These are phyloP conservation scores for Leccinum sublutescens DNA, from an alignment of 768 basidiomycete genomes.

Conservation along the genomic window DNA sequence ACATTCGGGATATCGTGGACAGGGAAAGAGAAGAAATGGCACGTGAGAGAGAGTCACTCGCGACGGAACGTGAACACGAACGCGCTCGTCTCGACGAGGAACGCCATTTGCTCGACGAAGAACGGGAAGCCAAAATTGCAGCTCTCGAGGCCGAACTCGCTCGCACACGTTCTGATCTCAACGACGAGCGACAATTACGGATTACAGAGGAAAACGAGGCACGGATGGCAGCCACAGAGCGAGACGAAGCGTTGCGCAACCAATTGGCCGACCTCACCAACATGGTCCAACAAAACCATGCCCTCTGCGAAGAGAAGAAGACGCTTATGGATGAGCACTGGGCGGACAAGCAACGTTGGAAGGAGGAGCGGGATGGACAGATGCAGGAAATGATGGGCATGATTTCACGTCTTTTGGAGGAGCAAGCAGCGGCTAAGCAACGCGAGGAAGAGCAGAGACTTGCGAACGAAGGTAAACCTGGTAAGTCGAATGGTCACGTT, in stretches of 20 bases:
- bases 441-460: conserved; percentile 52
- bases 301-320: conserved; percentile 58
- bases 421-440: conserved; percentile 50
- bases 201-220: too few species aligned
- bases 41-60: conserved; percentile 48
- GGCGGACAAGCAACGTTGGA: conserved; percentile 57
- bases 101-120: too few species aligned
- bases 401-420: conserved; percentile 55
- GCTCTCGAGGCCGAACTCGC: too few species aligned
- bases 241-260: conserved; percentile 55
- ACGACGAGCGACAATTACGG: too few species aligned
- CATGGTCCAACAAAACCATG: conserved; percentile 64
- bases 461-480: conserved; percentile 54
- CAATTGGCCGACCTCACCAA: conserved; percentile 74
- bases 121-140: too few species aligned
- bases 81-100: too few species aligned
- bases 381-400: conserved; percentile 59
- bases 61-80: too few species aligned
- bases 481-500: conserved; percentile 37
- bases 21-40: conserved; percentile 59
- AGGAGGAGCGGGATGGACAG: conserved; percentile 57
- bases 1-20: conserved; percentile 57
- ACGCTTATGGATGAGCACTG: conserved; percentile 53
- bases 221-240: conserved; percentile 27
- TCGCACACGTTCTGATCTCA: too few species aligned